Evolutionary conservation across 345 rosid genomes (phyloP).

Genomic region (Acer negundo): DNA sequence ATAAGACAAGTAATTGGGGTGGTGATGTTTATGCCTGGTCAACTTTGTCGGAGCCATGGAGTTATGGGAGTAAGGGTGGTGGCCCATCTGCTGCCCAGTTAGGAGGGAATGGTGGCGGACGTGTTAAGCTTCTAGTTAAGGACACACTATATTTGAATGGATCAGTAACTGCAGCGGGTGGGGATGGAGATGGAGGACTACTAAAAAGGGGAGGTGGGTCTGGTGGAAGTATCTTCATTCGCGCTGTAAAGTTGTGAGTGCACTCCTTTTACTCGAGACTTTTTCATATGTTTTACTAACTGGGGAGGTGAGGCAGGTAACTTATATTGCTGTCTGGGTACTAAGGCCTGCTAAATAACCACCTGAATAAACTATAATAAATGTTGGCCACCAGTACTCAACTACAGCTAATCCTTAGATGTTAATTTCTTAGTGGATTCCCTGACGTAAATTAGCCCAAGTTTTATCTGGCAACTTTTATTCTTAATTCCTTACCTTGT

Average conservation of each 20-base stretch:
- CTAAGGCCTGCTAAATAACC: slow-evolving; percentile 10
- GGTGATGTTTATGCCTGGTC: slow-evolving; percentile 98
- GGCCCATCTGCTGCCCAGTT: slow-evolving; percentile 45
- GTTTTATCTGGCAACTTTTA: background rate
- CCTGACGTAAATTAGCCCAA: background rate
- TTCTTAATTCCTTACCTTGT: background rate
- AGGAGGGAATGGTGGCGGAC: slow-evolving; percentile 95
- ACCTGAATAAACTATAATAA: slow-evolving; percentile 3
- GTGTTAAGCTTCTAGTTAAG: slow-evolving; percentile 58
- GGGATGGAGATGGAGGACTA: slow-evolving; percentile 54
- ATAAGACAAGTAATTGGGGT: slow-evolving; percentile 73
- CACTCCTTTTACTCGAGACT: background rate
- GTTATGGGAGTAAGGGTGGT: slow-evolving; percentile 94
- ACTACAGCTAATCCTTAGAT: background rate
- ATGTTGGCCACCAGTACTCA: background rate
- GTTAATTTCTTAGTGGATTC: background rate
- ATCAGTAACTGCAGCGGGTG: slow-evolving; percentile 76
- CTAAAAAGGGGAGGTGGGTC: slow-evolving; percentile 89
- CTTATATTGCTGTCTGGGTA: background rate
- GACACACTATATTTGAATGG: slow-evolving; percentile 80
- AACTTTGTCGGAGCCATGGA: slow-evolving; percentile 80
- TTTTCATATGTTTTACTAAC: background rate
- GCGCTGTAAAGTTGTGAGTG: slow-evolving; percentile 79
- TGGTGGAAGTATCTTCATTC: slow-evolving; percentile 84
- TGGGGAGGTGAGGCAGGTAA: background rate